phyloP scores from a whole-genome alignment of 176 grass and related monocot species.

The Themeda triandra region DNA sequence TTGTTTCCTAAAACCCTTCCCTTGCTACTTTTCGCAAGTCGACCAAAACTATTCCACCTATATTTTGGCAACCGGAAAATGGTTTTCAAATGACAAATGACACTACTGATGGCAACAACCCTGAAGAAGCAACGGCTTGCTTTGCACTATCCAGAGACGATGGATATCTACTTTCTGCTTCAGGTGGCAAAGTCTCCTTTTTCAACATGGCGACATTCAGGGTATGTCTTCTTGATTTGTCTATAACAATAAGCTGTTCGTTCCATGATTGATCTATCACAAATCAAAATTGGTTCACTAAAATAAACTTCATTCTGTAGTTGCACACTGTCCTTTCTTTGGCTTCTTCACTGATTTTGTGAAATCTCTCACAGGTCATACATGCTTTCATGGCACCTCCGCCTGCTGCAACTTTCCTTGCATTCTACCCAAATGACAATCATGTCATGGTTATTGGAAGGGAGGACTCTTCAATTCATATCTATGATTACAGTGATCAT shows the following conservation, averaged over 20 bases:
- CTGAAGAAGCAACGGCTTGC: constrained; percentile 72
- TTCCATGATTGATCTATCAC: background rate
- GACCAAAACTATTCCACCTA: constrained; percentile 48
- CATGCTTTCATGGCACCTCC: constrained; percentile 54
- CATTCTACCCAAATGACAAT: constrained; percentile 60
- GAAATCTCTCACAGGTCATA: constrained; percentile 18
- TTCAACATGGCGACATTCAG: constrained; percentile 3
- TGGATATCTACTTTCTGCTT: constrained; percentile 75
- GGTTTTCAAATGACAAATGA: constrained; percentile 74
- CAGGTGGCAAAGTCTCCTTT: constrained; percentile 74
- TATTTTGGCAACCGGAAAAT: constrained; percentile 71
- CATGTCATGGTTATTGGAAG: too few relatives aligned
- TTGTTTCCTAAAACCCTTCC: background rate
- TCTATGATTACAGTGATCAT: constrained; percentile 44
- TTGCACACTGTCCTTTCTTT: background rate
- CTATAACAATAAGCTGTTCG: background rate
- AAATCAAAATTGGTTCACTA: background rate
- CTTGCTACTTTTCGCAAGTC: constrained; percentile 31
- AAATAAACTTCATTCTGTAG: background rate
- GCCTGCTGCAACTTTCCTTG: constrained; percentile 50
- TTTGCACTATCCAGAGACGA: constrained; percentile 46
- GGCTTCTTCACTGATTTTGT: background rate
- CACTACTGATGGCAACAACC: constrained; percentile 51
- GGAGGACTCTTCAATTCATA: constrained; percentile 58
- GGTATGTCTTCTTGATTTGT: constrained; percentile 23